A percentile compares a stretch with the other conserved stretches of the same genome.
Evolutionary conservation across 2,329 filamentous ascomycete genomes (phyloP).

Genomic region (Ceratocystis colombiana): DNA sequence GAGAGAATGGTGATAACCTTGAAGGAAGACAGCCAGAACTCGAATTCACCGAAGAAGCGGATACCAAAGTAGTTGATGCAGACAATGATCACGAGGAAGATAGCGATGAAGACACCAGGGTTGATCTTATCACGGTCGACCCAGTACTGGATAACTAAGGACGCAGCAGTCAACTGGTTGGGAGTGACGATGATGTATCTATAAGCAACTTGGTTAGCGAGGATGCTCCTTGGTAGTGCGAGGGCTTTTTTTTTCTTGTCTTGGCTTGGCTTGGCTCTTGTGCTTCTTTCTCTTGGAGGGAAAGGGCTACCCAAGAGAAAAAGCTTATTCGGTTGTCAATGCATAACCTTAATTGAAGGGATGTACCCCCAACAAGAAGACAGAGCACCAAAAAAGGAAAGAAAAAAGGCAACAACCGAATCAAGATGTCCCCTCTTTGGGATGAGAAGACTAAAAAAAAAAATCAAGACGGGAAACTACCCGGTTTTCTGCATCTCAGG

Average conservation of each 20-base stretch:
- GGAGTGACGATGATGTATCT: constrained; percentile 81
- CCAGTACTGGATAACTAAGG: constrained; percentile 73
- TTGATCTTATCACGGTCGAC: constrained; percentile 55
- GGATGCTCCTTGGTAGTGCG: too few species aligned
- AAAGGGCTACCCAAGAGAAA: background rate
- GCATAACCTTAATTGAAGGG: constrained; percentile 8
- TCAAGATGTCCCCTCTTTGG: background rate
- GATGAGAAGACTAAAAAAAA: too few species aligned
- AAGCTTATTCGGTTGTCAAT: constrained; percentile 10
- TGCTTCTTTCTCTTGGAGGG: too few species aligned
- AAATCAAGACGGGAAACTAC: too few species aligned
- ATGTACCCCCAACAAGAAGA: too few species aligned
- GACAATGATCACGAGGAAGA: constrained; percentile 54
- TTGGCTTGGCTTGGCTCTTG: background rate
- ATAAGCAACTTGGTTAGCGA: constrained; percentile 34
- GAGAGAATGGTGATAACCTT: constrained; percentile 58
- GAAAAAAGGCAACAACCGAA: background rate
- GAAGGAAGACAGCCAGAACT: constrained; percentile 54
- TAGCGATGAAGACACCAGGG: constrained; percentile 67
- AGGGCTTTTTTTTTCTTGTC: too few species aligned
- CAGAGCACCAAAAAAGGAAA: background rate
- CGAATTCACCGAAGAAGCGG: constrained; percentile 55
- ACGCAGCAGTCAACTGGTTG: constrained; percentile 72
- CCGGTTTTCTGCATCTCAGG: background rate
- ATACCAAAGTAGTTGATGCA: constrained; percentile 62